A percentile compares a stretch with the other conserved stretches of the same genome.
Conservation (phyloP, 495 filamentous ascomycete species). For the Penicillium lividum region DNA sequence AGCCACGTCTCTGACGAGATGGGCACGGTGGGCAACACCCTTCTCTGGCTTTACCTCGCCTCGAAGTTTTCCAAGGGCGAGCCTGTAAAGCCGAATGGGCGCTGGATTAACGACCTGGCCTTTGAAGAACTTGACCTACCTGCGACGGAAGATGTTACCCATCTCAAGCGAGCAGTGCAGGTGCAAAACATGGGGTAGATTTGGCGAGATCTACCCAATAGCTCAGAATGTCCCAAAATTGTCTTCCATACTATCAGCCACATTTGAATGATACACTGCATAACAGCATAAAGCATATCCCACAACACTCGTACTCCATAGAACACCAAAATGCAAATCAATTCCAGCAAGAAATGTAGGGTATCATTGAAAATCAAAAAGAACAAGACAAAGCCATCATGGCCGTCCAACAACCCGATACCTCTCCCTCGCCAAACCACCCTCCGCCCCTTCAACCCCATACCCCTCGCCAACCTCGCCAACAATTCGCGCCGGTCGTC, state of each 20-base stretch:
- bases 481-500: constrained; percentile 76
- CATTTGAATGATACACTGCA: background rate
- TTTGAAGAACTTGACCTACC: constrained; percentile 60
- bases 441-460: constrained; percentile 54
- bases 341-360: constrained; percentile 12
- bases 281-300: background rate
- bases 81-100: constrained; percentile 47
- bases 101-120: constrained; percentile 81
- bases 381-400: constrained; percentile 17
- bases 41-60: constrained; percentile 77
- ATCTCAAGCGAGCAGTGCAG: constrained; percentile 48
- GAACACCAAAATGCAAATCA: background rate
- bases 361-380: constrained; percentile 26
- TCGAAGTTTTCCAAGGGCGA: constrained; percentile 59
- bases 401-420: constrained; percentile 44
- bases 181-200: constrained; percentile 35
- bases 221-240: background rate
- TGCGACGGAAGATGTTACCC: constrained; percentile 15
- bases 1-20: constrained; percentile 78
- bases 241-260: background rate
- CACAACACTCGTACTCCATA: background rate
- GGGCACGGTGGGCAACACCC: constrained; percentile 75
- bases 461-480: constrained; percentile 85
- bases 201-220: no score
- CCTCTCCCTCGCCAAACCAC: constrained; percentile 48